Evolutionary conservation across 805 yeast species (phyloP).

Genomic region (Metschnikowia dekortorum): DNA sequence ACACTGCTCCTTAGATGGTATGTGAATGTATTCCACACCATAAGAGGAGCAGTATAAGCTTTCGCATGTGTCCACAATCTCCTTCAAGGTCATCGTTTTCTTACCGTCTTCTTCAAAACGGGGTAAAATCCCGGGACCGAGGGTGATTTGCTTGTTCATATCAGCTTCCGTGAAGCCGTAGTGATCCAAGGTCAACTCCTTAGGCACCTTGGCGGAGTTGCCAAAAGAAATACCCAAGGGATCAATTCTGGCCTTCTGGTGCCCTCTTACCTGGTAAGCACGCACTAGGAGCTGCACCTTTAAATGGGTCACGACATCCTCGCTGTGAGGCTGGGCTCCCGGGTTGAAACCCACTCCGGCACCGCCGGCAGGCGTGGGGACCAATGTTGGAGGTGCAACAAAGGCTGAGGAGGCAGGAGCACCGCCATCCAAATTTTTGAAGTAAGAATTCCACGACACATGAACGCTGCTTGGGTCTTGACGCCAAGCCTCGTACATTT

Average conservation of each 20-base stretch:
- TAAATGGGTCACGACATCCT: slow-evolving; percentile 79
- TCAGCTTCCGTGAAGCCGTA: slow-evolving; percentile 90
- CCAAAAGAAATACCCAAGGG: slow-evolving; percentile 92
- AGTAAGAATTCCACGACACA: slow-evolving; percentile 95
- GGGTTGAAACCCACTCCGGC: slow-evolving; percentile 53
- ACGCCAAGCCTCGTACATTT: slow-evolving; percentile 95
- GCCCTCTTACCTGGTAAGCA: slow-evolving; percentile 99
- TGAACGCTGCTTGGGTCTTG: slow-evolving; percentile 89
- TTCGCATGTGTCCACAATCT: slow-evolving; percentile 76
- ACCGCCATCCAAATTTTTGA: slow-evolving; percentile 78
- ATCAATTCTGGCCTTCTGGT: slow-evolving; percentile 89
- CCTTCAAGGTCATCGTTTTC: slow-evolving; percentile 66
- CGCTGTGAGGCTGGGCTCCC: slow-evolving; percentile 44
- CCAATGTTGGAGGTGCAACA: slow-evolving; percentile 85
- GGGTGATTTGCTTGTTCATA: slow-evolving; percentile 72
- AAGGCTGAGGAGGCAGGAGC: slow-evolving; percentile 70
- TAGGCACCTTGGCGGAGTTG: slow-evolving; percentile 62
- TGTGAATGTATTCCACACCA: slow-evolving; percentile 95
- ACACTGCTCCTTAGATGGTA: slow-evolving; percentile 91
- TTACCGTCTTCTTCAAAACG: slow-evolving; percentile 70
- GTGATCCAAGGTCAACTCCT: slow-evolving; percentile 85
- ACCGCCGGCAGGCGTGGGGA: slow-evolving; percentile 79
- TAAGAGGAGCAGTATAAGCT: slow-evolving; percentile 79
- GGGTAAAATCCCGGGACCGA: slow-evolving; percentile 97
- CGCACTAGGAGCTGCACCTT: slow-evolving; percentile 95